Base-by-base conservation (phyloP, 805 yeast species). In the Wickerhamia fluorescens region DNA sequence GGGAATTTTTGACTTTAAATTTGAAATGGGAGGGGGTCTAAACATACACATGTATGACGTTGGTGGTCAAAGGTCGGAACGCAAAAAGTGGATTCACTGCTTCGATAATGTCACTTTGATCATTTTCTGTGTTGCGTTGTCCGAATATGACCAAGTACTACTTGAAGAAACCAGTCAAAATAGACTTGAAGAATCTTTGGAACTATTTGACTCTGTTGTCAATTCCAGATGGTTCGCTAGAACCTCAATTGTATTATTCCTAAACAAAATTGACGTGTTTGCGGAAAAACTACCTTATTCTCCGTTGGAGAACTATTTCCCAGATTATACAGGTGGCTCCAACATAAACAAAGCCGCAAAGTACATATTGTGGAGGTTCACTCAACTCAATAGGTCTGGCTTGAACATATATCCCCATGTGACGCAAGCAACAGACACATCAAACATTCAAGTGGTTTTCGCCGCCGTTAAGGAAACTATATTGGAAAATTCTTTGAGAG, bases 51-150 rank as follows among this genome's bases (percentile, higher is more conserved):
- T 64, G 70, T 64, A 47, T 47, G 96, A 88, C 53, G 96, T 88
- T 27, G 96, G 96, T 38, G 96, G 96, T 2, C 98, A 92, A 56
- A 68, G 98, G 45, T 77, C 94, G 3, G 98, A 92, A 61, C 76
- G 98, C 30, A 84, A 83, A 48, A 89, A 92, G 56, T 92, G 98
- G 98, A 87, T 92, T 37, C 94, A 92, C 56, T 85, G 95, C 49
- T 92, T 92, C 46, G 95, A 87, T 53, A 86, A 87, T 44, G 96
- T 88, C 19, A 82, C 95, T 0, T 66, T 83, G 26, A 80, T 88
- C 28, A 84, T 88, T 35, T 88, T 87, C 51, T 87, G 96, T 54
- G 95, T 87, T 14, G 87, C 96, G 0, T 57, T 88, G 30, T 78
- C 89, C 2, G 96, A 88, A 51, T 88, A 88, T 49, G 96, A 88